Evolutionary conservation across 805 yeast genomes (phyloP), one percentile per base, ranked within the genome.

Genomic region (Candida michaelii): DNA sequence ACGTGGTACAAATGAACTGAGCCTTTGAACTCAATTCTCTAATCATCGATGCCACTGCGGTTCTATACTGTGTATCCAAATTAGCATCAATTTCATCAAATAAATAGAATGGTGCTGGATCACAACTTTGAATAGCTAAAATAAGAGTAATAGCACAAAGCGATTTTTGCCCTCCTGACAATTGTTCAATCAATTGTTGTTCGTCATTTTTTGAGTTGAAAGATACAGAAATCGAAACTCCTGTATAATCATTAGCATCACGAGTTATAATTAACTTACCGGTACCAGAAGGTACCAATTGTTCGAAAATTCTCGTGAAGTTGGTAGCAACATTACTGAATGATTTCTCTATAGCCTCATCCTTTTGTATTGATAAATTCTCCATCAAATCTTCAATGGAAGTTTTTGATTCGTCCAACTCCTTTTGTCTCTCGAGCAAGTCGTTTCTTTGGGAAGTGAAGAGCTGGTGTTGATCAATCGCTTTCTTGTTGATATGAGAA

Each of bases 51-150:
- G 98, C 96, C 15, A 93, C 96, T 0, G 96, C 80, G 0, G 86
- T 77, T 54, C 99, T 77, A 58, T 90, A 91, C 56, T 87, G 96
- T 2, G 95, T 80, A 63, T 93, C 99, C 48, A 93, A 71, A 53
- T 91, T 93, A 4, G 98, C 97, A 66, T 93, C 99, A 45, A 93
- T 85, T 67, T 93, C 99, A 63, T 93, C 99, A 62, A 93, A 91
- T 36, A 93, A 65, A 59, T 93, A 93, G 61, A 93, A 93, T 37
- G 98, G 97, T 7, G 97, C 97, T 9, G 98, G 98, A 53, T 93
- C 98, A 50, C 95, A 88, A 56, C 78, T 81, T 66, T 93, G 99
- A 46, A 91, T 88, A 3, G 99, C 97, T 44, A 93, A 73, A 50
- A 93, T 90, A 39, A 93, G 74, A 0, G 98, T 90, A 52, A 93